Base-by-base conservation (phyloP, 306 rosid species). In the Abrus pulchellus region DNA sequence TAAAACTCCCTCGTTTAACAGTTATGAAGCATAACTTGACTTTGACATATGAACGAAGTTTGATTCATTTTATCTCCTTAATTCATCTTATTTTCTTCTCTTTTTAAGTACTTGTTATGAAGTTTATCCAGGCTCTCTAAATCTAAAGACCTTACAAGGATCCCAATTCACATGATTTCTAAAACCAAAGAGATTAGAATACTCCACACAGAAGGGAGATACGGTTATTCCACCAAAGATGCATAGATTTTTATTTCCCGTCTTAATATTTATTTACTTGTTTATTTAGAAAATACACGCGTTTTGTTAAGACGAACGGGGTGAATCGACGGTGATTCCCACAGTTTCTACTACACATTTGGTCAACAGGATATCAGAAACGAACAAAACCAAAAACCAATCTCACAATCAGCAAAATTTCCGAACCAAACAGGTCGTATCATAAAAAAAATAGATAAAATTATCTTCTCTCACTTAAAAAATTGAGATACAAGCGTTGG, bases 341-440 rank as follows among this genome's bases (percentile, higher is more conserved):
- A 60, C 57, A 45, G 27, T 45, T 60, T 47, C 53, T 20, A 7
- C 60, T 55, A 33, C 1, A 61, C 79, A 47, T 61, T 44, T 2
- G 47, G 36, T 7, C 12, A 63, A 36, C 60, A 14, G 28, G 6
- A 34, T 2, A 30, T 3, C 49, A 38, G 1, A 28, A 1, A 36
- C 4, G 45, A n/a, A 74, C 30, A 74, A 10, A 33, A 12, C 3
- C 12, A 49, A 53, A 27, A 9, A 32, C 3, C 14, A 64, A 44
- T 36, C 73, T n/a, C 69, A 33, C 14, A 54, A 80, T 12, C 75
- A 47, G 72, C 62, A 32, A 7, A 44, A 63, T 73, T 68, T 64
- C 63, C 53, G 29, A n/a, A 10, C 40, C 45, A 34, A 57, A 59
- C 27, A 66, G 41, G 49, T 27, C 48, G 33, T 47, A 73, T 4